Evolutionary conservation across 108 stramenopile species (phyloP).

Genomic region (Craspedostauros australis): DNA sequence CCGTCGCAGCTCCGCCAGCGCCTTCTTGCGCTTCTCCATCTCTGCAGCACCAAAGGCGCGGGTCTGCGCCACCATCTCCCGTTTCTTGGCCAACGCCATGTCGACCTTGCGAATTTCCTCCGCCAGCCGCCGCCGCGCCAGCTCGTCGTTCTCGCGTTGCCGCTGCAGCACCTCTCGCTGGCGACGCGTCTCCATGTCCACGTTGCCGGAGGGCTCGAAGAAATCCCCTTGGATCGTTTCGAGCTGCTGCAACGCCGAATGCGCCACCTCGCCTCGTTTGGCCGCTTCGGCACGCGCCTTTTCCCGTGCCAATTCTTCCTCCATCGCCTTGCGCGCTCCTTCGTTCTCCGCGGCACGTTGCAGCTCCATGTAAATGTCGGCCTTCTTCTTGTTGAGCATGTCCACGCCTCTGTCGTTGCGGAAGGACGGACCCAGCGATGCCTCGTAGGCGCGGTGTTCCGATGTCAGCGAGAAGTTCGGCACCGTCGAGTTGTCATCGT

Average conservation of each 20-base stretch:
- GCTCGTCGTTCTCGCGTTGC: not conserved
- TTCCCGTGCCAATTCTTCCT: constrained; percentile 1
- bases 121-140: not conserved
- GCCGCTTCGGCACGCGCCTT: not conserved
- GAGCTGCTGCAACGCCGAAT: not conserved
- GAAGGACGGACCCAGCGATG: not conserved
- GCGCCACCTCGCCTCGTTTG: constrained; percentile 3
- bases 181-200: not conserved
- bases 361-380: not conserved
- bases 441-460: not conserved
- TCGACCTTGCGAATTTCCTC: not conserved
- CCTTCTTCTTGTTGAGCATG: not conserved
- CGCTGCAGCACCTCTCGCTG: not conserved
- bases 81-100: not conserved
- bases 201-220: not conserved
- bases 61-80: not conserved
- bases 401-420: not conserved
- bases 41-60: not conserved
- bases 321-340: constrained; percentile 7
- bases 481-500: not conserved
- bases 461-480: not conserved
- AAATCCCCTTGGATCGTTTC: not conserved
- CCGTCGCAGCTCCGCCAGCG: constrained; percentile 12
- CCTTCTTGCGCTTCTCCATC: constrained; percentile 3
- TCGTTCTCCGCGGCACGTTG: constrained; percentile 2